phyloP scores from a whole-genome alignment of 345 rosid genomes.

The Triadica sebifera region DNA sequence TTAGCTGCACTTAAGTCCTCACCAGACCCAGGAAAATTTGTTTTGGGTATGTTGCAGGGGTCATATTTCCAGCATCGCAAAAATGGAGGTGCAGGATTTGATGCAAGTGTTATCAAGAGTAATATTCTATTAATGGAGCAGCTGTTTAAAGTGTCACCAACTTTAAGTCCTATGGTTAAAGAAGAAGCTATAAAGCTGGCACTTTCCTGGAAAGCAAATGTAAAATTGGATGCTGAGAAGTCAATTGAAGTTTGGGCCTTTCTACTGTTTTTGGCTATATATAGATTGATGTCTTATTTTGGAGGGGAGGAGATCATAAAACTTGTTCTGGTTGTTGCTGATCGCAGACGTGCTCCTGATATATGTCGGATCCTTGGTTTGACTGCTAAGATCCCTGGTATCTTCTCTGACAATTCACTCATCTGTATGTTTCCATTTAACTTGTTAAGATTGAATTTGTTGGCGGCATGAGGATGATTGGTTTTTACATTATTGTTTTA shows the following conservation, averaged over 20 bases:
- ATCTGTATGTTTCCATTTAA: not conserved
- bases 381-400: conserved; percentile 27
- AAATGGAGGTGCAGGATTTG: conserved; percentile 11
- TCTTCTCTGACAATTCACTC: not conserved
- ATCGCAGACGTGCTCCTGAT: conserved; percentile 28
- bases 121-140: conserved; percentile 32
- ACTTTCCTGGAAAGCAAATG: conserved; percentile 31
- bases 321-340: conserved; percentile 22
- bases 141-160: conserved; percentile 26
- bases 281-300: conserved; percentile 27
- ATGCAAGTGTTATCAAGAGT: conserved; percentile 20
- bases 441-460: not conserved
- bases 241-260: conserved; percentile 31
- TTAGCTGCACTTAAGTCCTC: conserved; percentile 24
- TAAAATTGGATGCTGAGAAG: conserved; percentile 23
- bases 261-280: conserved; percentile 39
- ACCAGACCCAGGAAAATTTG: conserved; percentile 36
- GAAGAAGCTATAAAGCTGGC: conserved; percentile 32
- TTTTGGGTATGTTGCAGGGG: conserved; percentile 33
- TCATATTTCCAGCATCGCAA: conserved; percentile 11
- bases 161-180: conserved; percentile 25
- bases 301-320: conserved; percentile 25
- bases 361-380: conserved; percentile 34
- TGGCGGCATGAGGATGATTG: no score
- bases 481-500: not conserved